Evolutionary conservation across 2,329 filamentous ascomycete species (phyloP), one percentile per base, ranked within the genome.

Genomic region (Neobulgaria alba): DNA sequence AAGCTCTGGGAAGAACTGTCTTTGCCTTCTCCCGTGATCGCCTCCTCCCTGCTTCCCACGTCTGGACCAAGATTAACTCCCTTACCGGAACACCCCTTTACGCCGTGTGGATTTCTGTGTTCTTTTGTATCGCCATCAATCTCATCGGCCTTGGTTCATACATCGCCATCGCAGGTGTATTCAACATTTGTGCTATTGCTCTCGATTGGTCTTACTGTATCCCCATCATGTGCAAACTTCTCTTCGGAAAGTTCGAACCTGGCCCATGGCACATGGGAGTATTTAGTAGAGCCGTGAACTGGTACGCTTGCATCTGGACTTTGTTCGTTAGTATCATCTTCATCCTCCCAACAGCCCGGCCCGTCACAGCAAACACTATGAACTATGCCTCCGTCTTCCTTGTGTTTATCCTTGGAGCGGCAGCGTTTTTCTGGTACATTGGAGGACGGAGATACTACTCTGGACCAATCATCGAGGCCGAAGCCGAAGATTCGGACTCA

Each of bases 11-110:
- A 57, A 60, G 37, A 51, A 59, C 45, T 2, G 73, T 79, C 48
- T 79, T 77, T 55, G 75, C 75, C 31, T 74, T 79, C 3, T 75
- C 75, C 19, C 67, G 75, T 33, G 75, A 79, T 51, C 73, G 74
- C 26, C 72, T 79, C 15, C 62, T 79, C 2, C 75, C 75, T 0
- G 77, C 70, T 57, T 77, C 73, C 2, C 53, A 64, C 23, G 76
- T 74, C 71, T 75, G 78, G 32, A 69, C 73, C 3, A 57, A 63
- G 14, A 73, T 79, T 2, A 64, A 63, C 7, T 58, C 66, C 7
- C 62, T 67, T 17, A 75, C 72, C 10, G 75, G 74, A 38, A 74
- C 78, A 46, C 76, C 76, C 0, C 67, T 68, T 10, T 77, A 79
- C 50, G 75, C 75, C 4, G 69, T 79, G 36, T 77, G 73, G 73